phyloP scores from a whole-genome alignment of 345 rosid species.

The Dipteronia dyeriana region DNA sequence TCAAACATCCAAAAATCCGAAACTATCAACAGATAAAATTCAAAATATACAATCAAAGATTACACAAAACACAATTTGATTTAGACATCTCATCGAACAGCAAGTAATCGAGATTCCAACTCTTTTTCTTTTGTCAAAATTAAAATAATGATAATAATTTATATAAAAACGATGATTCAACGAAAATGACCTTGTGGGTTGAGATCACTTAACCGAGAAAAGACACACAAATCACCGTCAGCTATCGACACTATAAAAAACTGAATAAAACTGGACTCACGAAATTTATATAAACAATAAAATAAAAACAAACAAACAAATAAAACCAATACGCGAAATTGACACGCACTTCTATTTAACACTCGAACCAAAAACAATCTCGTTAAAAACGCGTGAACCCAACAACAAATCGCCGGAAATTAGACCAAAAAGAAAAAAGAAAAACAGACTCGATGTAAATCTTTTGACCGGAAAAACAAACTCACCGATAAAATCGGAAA shows the following conservation, averaged over 20 bases:
- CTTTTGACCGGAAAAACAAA: conserved; percentile 5
- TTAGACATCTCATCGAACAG: conserved; percentile 30
- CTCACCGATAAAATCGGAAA: conserved; percentile 41
- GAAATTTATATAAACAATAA: conserved; percentile 11
- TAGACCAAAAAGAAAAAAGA: neutral
- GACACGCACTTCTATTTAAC: neutral
- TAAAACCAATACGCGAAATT: conserved; percentile 4
- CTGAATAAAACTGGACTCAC: conserved; percentile 15
- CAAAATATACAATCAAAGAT: neutral
- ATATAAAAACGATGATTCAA: neutral
- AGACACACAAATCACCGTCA: conserved; percentile 28
- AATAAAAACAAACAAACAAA: conserved; percentile 15
- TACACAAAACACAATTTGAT: conserved; percentile 12
- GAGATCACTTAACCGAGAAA: conserved; percentile 51
- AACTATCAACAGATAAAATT: conserved; percentile 1
- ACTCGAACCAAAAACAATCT: conserved; percentile 13
- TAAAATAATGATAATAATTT: neutral
- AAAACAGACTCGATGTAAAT: conserved; percentile 20
- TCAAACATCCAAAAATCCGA: conserved; percentile 30
- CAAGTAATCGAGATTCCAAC: conserved; percentile 14
- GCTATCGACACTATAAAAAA: neutral
- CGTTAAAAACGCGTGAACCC: conserved; percentile 6
- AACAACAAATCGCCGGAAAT: conserved; percentile 27
- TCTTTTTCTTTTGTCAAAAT: neutral
- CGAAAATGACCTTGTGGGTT: conserved; percentile 44